Percentiles rank a stretch among this genome's conserved stretches.
These are phyloP conservation scores for Stenocarpella maydis DNA, from an alignment of 2,329 filamentous ascomycete species.

Conservation along the genomic window DNA sequence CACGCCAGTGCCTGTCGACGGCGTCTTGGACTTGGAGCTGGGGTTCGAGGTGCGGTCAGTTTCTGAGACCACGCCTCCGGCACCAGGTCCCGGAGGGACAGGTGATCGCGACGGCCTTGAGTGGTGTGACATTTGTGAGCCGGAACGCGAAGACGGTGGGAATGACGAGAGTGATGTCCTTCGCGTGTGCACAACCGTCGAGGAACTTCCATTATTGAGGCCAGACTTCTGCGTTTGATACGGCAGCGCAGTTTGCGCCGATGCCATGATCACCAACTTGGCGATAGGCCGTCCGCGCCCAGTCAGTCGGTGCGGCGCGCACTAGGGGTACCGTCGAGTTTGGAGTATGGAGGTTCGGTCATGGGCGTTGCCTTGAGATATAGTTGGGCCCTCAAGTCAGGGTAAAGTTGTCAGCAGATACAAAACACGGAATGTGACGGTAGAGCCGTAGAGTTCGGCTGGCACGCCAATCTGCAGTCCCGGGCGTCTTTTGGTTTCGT, in stretches of 20 bases:
- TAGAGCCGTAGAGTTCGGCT: background rate
- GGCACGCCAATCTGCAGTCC: background rate
- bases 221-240: constrained; percentile 52
- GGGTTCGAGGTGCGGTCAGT: constrained; percentile 65
- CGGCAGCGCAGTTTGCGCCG: constrained; percentile 51
- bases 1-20: constrained; percentile 62
- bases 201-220: constrained; percentile 41
- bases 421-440: background rate
- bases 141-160: constrained; percentile 64
- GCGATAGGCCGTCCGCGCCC: background rate
- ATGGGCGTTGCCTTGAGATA: background rate
- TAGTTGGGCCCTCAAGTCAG: background rate
- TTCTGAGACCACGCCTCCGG: constrained; percentile 50
- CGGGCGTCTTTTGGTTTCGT: constrained; percentile 10
- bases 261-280: constrained; percentile 46
- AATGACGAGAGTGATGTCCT: constrained; percentile 72
- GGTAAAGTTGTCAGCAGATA: background rate
- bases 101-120: constrained; percentile 64
- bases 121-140: constrained; percentile 64
- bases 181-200: constrained; percentile 46
- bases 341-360: constrained; percentile 8
- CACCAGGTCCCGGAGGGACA: constrained; percentile 49
- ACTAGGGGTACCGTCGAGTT: background rate
- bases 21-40: constrained; percentile 67
- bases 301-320: background rate